Conservation (phyloP, 2,329 filamentous ascomycete genomes). For the Paecilomyces variotii region DNA sequence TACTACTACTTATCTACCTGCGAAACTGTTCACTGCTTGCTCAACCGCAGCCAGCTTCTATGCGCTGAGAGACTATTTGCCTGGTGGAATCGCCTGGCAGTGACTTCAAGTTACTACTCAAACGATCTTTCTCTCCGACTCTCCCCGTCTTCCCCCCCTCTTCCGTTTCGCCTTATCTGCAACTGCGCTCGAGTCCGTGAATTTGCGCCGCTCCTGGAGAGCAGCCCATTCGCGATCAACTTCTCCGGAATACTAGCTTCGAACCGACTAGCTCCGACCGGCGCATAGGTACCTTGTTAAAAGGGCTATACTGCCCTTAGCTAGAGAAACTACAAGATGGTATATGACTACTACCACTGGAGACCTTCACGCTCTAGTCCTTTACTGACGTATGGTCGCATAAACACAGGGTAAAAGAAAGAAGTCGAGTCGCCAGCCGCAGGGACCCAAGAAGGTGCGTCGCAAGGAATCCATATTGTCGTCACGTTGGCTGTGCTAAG, state of each 20-base stretch:
- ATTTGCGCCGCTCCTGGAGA: neutral
- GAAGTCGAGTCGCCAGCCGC: conserved; percentile 70
- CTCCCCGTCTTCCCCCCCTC: neutral
- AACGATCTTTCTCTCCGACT: neutral
- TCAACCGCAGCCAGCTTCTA: neutral
- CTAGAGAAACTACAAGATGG: conserved; percentile 4
- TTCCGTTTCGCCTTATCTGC: neutral
- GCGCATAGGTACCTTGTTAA: neutral
- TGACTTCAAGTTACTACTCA: neutral
- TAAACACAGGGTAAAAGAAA: conserved; percentile 76
- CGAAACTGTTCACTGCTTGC: conserved; percentile 1
- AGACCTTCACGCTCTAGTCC: neutral
- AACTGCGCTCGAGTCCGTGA: neutral
- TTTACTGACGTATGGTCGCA: neutral
- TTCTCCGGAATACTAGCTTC: neutral
- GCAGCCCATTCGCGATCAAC: neutral
- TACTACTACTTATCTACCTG: conserved; percentile 3
- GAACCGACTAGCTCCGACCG: neutral
- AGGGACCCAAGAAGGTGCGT: conserved; percentile 71
- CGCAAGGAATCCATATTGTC: neutral
- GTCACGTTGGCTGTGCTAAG: conserved; percentile 4
- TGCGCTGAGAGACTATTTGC: neutral
- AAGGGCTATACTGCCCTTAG: neutral
- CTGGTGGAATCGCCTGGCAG: neutral
- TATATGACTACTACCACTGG: neutral